phyloP scores from a whole-genome alignment of 306 rosid genomes.

The Ochetophila trinervis region DNA sequence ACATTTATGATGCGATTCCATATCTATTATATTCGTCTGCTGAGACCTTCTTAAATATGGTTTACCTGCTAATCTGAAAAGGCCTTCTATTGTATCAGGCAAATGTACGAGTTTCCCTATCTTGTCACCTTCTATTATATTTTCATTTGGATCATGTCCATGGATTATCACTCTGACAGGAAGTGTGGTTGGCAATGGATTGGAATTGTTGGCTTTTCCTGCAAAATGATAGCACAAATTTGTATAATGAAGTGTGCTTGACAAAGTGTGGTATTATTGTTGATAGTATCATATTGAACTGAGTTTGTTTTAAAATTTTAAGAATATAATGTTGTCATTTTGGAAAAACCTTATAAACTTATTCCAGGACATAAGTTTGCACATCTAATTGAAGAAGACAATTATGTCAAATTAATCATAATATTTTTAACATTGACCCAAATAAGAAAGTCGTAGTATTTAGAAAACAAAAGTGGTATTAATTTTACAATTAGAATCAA shows the following conservation, averaged over 20 bases:
- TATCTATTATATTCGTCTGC: neutral
- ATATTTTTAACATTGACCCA: no score
- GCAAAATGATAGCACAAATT: slow-evolving; percentile 24
- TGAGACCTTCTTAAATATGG: slow-evolving; percentile 16
- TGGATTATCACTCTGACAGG: slow-evolving; percentile 60
- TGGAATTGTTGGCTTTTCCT: slow-evolving; percentile 37
- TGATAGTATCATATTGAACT: no score
- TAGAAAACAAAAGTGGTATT: neutral
- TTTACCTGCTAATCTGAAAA: slow-evolving; percentile 68
- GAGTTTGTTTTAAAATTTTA: neutral
- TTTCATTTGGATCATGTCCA: slow-evolving; percentile 63
- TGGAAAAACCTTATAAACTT: neutral
- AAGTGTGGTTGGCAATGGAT: slow-evolving; percentile 26
- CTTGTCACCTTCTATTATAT: slow-evolving; percentile 35
- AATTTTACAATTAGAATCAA: neutral
- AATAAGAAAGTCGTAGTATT: no score
- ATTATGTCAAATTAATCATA: neutral
- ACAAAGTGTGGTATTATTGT: no score
- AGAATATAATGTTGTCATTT: neutral
- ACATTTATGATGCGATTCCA: no score
- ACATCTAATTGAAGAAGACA: neutral
- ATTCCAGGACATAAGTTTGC: neutral
- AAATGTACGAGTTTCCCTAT: slow-evolving; percentile 59
- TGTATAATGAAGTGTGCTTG: neutral
- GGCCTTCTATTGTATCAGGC: slow-evolving; percentile 67